These are phyloP conservation scores for Pulveroboletus sp. DNA, from an alignment of 768 basidiomycete species.

Conservation along the genomic window DNA sequence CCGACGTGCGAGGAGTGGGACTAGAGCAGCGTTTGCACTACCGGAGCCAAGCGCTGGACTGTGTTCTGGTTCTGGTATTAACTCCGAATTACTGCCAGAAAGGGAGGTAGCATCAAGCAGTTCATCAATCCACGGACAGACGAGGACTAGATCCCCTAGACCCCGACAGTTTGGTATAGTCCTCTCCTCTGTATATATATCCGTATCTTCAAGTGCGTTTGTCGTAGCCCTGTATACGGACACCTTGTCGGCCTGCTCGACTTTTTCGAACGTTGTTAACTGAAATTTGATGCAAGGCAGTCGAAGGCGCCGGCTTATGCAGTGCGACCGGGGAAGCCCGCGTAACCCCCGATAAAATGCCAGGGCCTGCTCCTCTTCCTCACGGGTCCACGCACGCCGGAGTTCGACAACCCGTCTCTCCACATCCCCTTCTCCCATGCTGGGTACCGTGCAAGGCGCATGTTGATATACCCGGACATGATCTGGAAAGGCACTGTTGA, in stretches of 20 bases:
- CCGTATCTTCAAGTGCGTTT: constrained; percentile 8
- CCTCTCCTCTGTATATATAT: constrained; percentile 5
- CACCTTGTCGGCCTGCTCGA: background rate
- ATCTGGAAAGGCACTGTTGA: constrained; percentile 20
- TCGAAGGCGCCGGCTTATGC: constrained; percentile 3
- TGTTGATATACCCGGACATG: constrained; percentile 12
- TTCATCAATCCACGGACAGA: constrained; percentile 18
- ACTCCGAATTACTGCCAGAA: background rate
- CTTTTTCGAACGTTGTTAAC: too few relatives aligned
- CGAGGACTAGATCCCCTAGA: constrained; percentile 16
- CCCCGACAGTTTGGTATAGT: background rate
- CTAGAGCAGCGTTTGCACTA: background rate
- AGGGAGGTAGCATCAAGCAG: background rate
- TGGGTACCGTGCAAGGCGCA: background rate
- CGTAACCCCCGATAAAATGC: constrained; percentile 6
- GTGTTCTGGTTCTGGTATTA: background rate
- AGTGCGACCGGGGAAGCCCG: constrained; percentile 1
- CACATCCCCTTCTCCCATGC: constrained; percentile 6
- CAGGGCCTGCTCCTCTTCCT: constrained; percentile 1
- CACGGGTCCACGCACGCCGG: background rate
- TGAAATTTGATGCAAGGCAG: constrained; percentile 20
- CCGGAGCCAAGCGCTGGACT: background rate
- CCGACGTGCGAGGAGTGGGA: too few relatives aligned
- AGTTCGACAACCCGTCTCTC: background rate
- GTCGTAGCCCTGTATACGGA: constrained; percentile 6